Evolutionary conservation across 2,329 filamentous ascomycete genomes (phyloP), one percentile per base, ranked within the genome.

Genomic region (Beauveria sp.): DNA sequence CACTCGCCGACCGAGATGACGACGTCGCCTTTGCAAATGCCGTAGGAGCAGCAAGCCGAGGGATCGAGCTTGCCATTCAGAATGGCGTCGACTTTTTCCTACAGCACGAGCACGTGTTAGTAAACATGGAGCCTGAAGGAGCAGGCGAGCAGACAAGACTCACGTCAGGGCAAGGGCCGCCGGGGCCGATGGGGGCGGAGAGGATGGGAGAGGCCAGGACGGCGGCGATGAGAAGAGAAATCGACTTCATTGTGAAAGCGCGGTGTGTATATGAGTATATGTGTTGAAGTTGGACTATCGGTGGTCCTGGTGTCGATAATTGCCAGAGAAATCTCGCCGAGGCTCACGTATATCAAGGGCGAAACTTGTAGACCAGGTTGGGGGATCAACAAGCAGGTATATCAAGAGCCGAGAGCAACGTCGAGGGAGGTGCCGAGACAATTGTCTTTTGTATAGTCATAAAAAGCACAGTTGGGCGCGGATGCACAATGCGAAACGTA

Each of bases 21-120:
- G 53, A 82, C 77, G 62, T 81, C 76, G 58, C 76, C 76, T 60
- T 79, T 78, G 70, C 81, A 83, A 40, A 72, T 72, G 55, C 81
- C 81, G 64, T 83, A 82, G n/a, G 78, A 78, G 69, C 81, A 84
- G 69, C 81, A 83, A 14, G 71, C 77, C 30, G 80, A 77, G n/a
- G 79, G 74, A 22, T 75, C 73, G 63, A 80, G 72, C 30, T 76
- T 69, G 58, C 80, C 79, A 30, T 71, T 77, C 52, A 83, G 75
- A 45, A 83, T 83, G 16, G 71, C 71, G 63, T 75, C 73, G 38
- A 75, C 69, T 54, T 73, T 73, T 24, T 42, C 50, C 73, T 75
- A 46, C 2, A 28, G 8, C 16, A 49, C 14, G 20, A 54, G 45
- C 9, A 34, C 24, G 28, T 55, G 28, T 61, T 54, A 50, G 45